phyloP scores from a whole-genome alignment of 179 eudicot species.

The Corrigiola litoralis region DNA sequence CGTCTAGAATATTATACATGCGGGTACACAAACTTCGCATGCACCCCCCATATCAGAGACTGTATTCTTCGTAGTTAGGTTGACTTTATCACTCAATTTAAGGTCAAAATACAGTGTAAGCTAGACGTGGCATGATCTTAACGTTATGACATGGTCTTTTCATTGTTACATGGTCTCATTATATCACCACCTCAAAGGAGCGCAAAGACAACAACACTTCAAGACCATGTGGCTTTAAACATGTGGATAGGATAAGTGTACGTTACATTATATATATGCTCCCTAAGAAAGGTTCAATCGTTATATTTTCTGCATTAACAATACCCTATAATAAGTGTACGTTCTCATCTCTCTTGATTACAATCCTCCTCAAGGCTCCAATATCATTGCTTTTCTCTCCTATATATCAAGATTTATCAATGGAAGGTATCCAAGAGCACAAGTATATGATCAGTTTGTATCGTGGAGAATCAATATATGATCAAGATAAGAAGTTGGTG shows the following conservation, averaged over 20 bases:
- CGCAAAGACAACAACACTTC: not conserved
- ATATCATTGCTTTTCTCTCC: not conserved
- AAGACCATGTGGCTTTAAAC: slow-evolving; percentile 21
- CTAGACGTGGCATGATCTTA: slow-evolving; percentile 4
- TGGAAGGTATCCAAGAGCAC: slow-evolving; percentile 13
- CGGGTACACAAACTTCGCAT: slow-evolving; percentile 2
- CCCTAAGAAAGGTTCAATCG: slow-evolving; percentile 21
- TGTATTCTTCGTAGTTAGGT: not conserved
- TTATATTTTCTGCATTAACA: not conserved
- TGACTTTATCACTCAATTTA: slow-evolving; percentile 5
- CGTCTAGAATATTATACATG: not conserved
- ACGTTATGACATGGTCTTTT: not conserved
- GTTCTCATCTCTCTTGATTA: not conserved
- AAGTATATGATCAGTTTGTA: slow-evolving; percentile 14
- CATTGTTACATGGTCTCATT: not conserved
- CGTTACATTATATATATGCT: slow-evolving; percentile 23
- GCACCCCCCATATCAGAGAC: not conserved
- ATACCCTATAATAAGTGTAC: not conserved
- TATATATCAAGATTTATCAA: not conserved
- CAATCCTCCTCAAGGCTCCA: not conserved
- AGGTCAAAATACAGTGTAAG: not conserved
- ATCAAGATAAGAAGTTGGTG: slow-evolving; percentile 11
- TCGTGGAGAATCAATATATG: slow-evolving; percentile 4
- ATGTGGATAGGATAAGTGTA: not conserved
- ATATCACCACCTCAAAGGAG: slow-evolving; percentile 1